Evolutionary conservation across 805 yeast genomes (phyloP), one percentile per base, ranked within the genome.

Genomic region (Candida corydali): DNA sequence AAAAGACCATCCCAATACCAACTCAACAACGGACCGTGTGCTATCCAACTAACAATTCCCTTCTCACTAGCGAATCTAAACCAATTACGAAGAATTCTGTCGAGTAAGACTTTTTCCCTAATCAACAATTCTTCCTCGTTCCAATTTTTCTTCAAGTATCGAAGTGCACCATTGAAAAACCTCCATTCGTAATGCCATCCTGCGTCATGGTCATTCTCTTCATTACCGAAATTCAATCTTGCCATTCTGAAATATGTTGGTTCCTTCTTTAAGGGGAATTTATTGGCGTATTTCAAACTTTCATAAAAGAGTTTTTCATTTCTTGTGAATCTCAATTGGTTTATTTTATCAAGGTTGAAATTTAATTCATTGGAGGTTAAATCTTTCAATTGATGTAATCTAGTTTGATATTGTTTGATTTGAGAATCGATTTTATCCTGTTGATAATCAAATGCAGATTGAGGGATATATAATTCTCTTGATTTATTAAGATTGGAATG

Each of bases 111-210:
- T 34, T 43, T 45, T 39, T 50, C 52, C 29, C 55, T 37, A 26
- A 42, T 43, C 28, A 40, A 38, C 18, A 53, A 34, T 42, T 58
- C 59, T 3, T 45, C 50, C 17, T 37, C 36, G 10, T 48, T 47
- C 55, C 59, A 55, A 3, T 60, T 14, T 52, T 42, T 42, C 27
- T 52, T 54, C 26, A 73, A 44, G 37, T 63, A 65, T 40, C 74
- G 75, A 42, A 78, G 59, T 2, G 75, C 64, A 12, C 80, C 82
- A 43, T 69, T 69, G 59, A 74, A 78, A 41, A 78, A 78, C 34
- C 81, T 54, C 62, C 67, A 69, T 50, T 78, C 84, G 43, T 75
- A 73, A 50, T 78, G 83, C 51, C 69, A 68, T 19, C 77, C 77
- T 40, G 66, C 63, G 43, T 69, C 74, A 12, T 51, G 52, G 19